These are phyloP conservation scores for Vaccinium corymbosum DNA, from an alignment of 148 eudicot genomes.

Conservation along the genomic window DNA sequence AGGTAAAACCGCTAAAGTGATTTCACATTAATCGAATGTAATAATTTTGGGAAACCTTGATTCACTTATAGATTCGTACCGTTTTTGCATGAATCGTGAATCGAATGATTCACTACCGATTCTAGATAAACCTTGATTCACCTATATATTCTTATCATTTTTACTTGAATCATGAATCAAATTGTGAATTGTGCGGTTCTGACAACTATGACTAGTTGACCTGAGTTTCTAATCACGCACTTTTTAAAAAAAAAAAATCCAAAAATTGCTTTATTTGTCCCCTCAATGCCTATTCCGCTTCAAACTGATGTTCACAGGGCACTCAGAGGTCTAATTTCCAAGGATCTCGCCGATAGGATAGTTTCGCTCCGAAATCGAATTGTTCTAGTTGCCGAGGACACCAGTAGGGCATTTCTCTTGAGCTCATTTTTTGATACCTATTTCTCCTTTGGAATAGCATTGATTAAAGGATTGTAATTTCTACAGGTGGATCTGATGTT, in stretches of 20 bases:
- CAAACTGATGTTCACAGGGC: slow-evolving; percentile 51
- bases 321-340: slow-evolving; percentile 63
- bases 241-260: neutral
- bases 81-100: too few species aligned
- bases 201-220: too few species aligned
- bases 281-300: slow-evolving; percentile 57
- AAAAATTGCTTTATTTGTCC: slow-evolving; percentile 57
- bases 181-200: too few species aligned
- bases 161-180: too few species aligned
- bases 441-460: neutral
- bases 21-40: too few species aligned
- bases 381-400: slow-evolving; percentile 55
- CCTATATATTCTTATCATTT: too few species aligned
- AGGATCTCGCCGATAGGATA: slow-evolving; percentile 54
- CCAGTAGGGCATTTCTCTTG: slow-evolving; percentile 40
- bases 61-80: too few species aligned
- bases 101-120: too few species aligned
- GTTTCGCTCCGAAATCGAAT: slow-evolving; percentile 54
- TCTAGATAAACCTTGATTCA: too few species aligned
- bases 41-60: too few species aligned
- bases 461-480: neutral
- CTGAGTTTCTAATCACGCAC: too few species aligned
- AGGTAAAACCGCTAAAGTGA: too few species aligned
- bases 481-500: slow-evolving; percentile 64
- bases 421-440: neutral